Base-by-base conservation (phyloP, 805 yeast species). In the Myxozyma mucilagina region DNA sequence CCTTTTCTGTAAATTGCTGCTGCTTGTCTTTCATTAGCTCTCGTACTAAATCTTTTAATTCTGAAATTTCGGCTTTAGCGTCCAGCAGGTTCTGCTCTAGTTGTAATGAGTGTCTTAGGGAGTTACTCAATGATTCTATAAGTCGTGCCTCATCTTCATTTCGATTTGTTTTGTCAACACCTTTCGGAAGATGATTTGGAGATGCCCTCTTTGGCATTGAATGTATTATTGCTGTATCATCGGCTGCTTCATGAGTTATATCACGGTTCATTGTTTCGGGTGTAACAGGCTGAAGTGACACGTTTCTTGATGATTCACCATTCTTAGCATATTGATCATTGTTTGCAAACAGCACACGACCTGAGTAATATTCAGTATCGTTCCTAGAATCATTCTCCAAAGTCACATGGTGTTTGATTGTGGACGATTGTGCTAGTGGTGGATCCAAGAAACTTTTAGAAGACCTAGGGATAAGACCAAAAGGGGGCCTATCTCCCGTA, bases 51-150 rank as follows among this genome's bases (percentile, higher is more conserved):
- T 16, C 47, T 36, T 54, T 49, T 18, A 62, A 34, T n/a, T 55
- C 60, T 5, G 56, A 39, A 34, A 62, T 58, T 38, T 62, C 66
- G 14, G 49, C 14, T 36, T 45, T 53, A 11, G 66, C 62, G 10
- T 34, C n/a, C 39, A 20, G 53, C 14, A 62, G 47, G 31, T 54
- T 62, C 16, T 57, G 60, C 45, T 62, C 66, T 11, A 57, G 39
- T 14, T 24, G 16, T 4, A 45, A 34, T 13, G 64, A 60, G 18
- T 56, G 64, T n/a, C 60, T 43, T 7, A 60, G 18, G 3, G 63
- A 55, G 18, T 47, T 38, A 34, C 32, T 55, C 35, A 57, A 43
- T 13, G 60, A 45, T 44, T 55, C 59, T 14, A 48, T 24, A 16
- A 55, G 20, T 9, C 53, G 53, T 7, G 14, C 47, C 34, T 55